Evolutionary conservation across 352 stramenopile species (phyloP).

Genomic region (Bremia lactucae): DNA sequence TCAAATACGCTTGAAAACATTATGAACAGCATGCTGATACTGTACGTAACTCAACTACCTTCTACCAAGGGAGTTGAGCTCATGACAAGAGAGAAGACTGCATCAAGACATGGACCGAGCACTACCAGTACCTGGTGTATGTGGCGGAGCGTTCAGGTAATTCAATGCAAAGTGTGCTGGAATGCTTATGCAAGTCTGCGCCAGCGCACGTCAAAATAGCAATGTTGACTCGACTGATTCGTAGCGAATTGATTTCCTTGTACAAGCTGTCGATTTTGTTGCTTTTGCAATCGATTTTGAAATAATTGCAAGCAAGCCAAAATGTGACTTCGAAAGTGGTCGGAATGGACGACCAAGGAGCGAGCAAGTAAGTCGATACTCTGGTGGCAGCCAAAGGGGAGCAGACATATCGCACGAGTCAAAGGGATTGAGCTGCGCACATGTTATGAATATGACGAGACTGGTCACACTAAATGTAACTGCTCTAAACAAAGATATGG

Average conservation of each 20-base stretch:
- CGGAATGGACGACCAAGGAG: background rate
- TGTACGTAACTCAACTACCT: too few relatives aligned
- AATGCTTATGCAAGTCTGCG: slow-evolving; percentile 5
- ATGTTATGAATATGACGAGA: background rate
- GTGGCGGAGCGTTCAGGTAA: slow-evolving; percentile 4
- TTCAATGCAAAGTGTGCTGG: slow-evolving; percentile 1
- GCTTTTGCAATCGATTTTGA: background rate
- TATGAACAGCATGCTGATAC: slow-evolving; percentile 8
- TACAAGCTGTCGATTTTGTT: background rate
- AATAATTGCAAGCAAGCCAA: background rate
- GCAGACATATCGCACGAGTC: background rate
- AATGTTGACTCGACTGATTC: background rate
- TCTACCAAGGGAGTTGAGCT: slow-evolving; percentile 1
- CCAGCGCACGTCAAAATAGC: background rate
- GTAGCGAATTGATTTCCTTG: background rate
- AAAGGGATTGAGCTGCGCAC: background rate
- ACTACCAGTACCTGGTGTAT: too few relatives aligned
- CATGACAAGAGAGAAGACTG: slow-evolving; percentile 2
- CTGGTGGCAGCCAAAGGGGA: too few relatives aligned
- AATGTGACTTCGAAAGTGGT: background rate
- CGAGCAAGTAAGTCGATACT: background rate
- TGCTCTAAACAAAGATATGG: background rate
- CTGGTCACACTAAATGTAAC: background rate
- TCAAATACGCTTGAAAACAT: slow-evolving; percentile 6
- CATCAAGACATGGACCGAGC: slow-evolving; percentile 6